phyloP scores from a whole-genome alignment of 331 rosid species.

The Acacia concinna region DNA sequence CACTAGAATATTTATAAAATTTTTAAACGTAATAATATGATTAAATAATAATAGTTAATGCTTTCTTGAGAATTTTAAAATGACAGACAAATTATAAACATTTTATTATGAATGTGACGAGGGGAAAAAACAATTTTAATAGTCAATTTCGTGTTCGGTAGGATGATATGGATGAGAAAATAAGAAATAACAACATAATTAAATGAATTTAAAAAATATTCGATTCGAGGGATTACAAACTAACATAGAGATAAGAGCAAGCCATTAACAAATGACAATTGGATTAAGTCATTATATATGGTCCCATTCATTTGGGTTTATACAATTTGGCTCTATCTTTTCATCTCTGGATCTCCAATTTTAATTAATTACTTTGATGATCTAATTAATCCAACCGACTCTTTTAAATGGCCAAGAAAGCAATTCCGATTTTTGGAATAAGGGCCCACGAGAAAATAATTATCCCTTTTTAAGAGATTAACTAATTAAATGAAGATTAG shows the following conservation, averaged over 20 bases:
- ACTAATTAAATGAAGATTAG: too few relatives aligned
- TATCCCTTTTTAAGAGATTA: too few relatives aligned
- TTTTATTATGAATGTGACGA: neutral
- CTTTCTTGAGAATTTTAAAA: neutral
- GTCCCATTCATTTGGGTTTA: neutral
- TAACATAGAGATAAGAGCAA: neutral
- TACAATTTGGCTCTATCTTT: neutral
- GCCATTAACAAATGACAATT: neutral
- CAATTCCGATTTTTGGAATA: too few relatives aligned
- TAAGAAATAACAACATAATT: neutral
- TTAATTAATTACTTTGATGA: neutral
- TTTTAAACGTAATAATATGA: neutral
- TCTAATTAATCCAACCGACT: neutral
- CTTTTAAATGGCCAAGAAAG: neutral
- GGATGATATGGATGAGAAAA: neutral
- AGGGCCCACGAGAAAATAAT: too few relatives aligned
- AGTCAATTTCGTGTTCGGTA: neutral
- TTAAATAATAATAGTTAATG: neutral
- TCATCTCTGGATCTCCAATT: neutral
- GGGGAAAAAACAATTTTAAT: neutral
- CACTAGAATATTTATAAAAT: neutral
- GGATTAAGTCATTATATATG: neutral
- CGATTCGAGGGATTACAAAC: neutral
- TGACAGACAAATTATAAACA: neutral
- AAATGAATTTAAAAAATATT: neutral